phyloP scores from a whole-genome alignment of 768 basidiomycete species.

The Psilocybe subaeruginosa region DNA sequence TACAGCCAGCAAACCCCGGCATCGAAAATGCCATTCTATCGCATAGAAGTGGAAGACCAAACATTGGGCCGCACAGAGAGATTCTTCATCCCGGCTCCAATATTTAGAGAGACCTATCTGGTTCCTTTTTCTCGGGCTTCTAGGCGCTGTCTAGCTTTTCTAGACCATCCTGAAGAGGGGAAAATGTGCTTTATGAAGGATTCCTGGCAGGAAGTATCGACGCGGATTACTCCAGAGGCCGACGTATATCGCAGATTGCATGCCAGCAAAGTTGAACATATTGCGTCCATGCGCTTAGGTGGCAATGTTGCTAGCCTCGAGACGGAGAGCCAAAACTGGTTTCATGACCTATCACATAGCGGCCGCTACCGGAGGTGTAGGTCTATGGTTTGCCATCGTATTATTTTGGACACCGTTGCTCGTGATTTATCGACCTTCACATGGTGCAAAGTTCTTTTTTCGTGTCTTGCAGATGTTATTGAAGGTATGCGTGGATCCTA shows the following conservation, averaged over 20 bases:
- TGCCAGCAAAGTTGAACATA: not conserved
- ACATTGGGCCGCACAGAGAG: not conserved
- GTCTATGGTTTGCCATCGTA: not conserved
- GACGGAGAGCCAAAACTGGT: not conserved
- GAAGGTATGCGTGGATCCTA: not conserved
- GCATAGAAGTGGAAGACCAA: not conserved
- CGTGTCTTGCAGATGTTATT: not conserved
- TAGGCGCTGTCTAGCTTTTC: not conserved
- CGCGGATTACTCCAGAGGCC: not conserved
- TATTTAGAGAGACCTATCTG: not conserved
- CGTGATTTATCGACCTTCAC: not conserved
- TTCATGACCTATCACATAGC: not conserved
- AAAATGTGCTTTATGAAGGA: not conserved
- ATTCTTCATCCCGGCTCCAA: not conserved
- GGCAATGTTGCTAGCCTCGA: not conserved
- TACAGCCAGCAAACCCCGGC: not conserved
- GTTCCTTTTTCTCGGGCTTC: not conserved
- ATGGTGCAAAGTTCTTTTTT: not conserved
- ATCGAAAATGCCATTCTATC: not conserved
- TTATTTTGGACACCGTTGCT: not conserved
- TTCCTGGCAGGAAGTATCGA: not conserved
- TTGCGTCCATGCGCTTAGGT: not conserved
- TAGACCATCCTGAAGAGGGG: not conserved
- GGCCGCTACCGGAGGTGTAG: not conserved
- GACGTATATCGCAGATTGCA: not conserved